Percentiles rank a stretch among this genome's conserved stretches.
Evolutionary conservation across 2,329 filamentous ascomycete genomes (phyloP).

Genomic region (Aotearoamyces nothofagi): DNA sequence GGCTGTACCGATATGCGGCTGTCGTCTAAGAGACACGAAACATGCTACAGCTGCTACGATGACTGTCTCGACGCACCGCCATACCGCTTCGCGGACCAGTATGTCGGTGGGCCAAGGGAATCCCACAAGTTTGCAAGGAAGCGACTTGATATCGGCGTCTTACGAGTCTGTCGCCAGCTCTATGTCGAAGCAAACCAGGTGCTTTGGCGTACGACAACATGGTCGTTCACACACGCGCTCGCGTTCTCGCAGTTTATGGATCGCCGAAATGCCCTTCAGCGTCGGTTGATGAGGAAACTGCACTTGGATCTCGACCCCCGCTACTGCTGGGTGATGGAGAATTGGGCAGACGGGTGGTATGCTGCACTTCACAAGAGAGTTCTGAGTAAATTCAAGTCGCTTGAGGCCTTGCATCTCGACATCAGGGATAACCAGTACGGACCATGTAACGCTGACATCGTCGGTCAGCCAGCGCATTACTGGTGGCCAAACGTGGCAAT

Average conservation of each 20-base stretch:
- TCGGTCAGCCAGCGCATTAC: background rate
- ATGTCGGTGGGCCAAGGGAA: background rate
- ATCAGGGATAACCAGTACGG: slow-evolving; percentile 2
- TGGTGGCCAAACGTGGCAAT: slow-evolving; percentile 1
- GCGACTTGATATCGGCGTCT: background rate
- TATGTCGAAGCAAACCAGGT: slow-evolving; percentile 1
- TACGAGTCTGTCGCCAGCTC: background rate
- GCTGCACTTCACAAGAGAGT: slow-evolving; percentile 1
- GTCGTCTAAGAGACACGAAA: background rate
- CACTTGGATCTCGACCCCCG: slow-evolving; percentile 1
- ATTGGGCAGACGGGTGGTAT: slow-evolving; percentile 2
- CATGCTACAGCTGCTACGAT: slow-evolving; percentile 1
- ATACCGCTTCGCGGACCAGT: background rate
- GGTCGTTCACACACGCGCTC: slow-evolving; percentile 1
- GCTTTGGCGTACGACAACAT: background rate
- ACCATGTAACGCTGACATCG: background rate
- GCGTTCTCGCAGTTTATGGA: slow-evolving; percentile 2
- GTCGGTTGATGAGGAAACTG: slow-evolving; percentile 1
- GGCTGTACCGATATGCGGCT: background rate
- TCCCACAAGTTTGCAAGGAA: background rate
- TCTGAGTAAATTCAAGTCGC: slow-evolving; percentile 2
- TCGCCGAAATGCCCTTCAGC: slow-evolving; percentile 2
- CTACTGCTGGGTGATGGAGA: slow-evolving; percentile 1
- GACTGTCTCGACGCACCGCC: slow-evolving; percentile 1
- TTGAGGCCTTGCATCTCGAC: slow-evolving; percentile 1